Evolutionary conservation across 1,139 yeast species (phyloP).

Genomic region (Protomyces macrosporus): DNA sequence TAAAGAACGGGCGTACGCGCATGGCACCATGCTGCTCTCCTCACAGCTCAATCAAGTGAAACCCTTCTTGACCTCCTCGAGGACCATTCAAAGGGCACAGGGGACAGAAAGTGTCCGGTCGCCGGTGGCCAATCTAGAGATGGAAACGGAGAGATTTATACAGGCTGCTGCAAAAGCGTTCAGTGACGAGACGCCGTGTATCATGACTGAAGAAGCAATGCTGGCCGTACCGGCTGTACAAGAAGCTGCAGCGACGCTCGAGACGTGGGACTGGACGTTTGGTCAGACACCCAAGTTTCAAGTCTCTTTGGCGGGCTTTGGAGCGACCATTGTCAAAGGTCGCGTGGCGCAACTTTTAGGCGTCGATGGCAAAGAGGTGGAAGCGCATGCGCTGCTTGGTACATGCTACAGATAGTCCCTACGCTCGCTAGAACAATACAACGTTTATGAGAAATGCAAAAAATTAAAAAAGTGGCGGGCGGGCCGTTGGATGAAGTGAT

Average conservation of each 20-base stretch:
- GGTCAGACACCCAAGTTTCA: constrained; percentile 65
- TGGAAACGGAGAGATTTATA: constrained; percentile 48
- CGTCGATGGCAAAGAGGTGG: too few relatives aligned
- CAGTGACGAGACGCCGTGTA: constrained; percentile 39
- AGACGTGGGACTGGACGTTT: constrained; percentile 64
- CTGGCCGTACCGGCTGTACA: constrained; percentile 6
- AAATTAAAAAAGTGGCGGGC: neutral
- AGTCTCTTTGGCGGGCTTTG: neutral
- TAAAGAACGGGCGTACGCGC: constrained; percentile 81
- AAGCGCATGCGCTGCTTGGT: too few relatives aligned
- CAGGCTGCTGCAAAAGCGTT: constrained; percentile 49
- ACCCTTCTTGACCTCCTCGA: constrained; percentile 50
- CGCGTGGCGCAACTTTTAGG: neutral
- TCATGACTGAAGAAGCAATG: constrained; percentile 2
- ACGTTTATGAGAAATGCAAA: too few relatives aligned
- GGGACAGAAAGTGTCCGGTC: constrained; percentile 75
- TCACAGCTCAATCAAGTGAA: constrained; percentile 58
- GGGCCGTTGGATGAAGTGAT: neutral
- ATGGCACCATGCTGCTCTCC: constrained; percentile 86
- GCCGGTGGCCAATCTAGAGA: constrained; percentile 60
- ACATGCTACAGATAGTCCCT: too few relatives aligned
- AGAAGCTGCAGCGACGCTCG: constrained; percentile 34
- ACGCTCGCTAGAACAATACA: too few relatives aligned
- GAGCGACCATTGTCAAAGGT: neutral
- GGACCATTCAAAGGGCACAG: constrained; percentile 50